These are phyloP conservation scores for Cucumis hystrix DNA, from an alignment of 306 rosid species.

Conservation along the genomic window DNA sequence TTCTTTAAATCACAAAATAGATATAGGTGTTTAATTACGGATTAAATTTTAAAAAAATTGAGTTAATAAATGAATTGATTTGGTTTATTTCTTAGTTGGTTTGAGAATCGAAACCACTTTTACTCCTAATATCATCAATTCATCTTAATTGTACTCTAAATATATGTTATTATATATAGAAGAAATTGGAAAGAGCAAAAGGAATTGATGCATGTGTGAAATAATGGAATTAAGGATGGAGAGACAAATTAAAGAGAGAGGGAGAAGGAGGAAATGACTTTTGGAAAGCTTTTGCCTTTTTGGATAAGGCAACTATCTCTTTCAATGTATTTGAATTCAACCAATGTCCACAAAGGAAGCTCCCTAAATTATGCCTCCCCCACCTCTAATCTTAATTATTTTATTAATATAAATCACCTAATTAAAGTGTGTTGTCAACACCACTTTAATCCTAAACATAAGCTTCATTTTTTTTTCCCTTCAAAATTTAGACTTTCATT, in stretches of 20 bases:
- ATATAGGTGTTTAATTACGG: no score
- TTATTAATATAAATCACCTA: background rate
- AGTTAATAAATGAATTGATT: no score
- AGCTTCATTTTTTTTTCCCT: background rate
- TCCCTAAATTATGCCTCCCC: background rate
- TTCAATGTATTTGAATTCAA: slow-evolving; percentile 6
- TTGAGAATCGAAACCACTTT: no score
- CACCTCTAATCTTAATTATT: background rate
- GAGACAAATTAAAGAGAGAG: background rate
- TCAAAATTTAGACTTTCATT: no score
- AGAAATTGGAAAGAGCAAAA: background rate
- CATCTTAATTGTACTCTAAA: no score
- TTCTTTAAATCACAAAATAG: no score
- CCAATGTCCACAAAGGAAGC: background rate
- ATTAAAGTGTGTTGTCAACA: background rate
- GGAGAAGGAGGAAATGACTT: background rate
- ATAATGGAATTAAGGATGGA: background rate
- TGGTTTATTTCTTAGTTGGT: no score
- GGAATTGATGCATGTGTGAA: background rate
- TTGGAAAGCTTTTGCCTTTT: slow-evolving; percentile 12
- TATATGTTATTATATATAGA: no score
- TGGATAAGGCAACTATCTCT: slow-evolving; percentile 27
- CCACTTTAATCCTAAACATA: background rate
- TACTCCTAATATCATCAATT: no score
- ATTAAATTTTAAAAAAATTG: no score